Base-by-base conservation (phyloP, 2,329 filamentous ascomycete genomes). In the Colletotrichum acutatum region DNA sequence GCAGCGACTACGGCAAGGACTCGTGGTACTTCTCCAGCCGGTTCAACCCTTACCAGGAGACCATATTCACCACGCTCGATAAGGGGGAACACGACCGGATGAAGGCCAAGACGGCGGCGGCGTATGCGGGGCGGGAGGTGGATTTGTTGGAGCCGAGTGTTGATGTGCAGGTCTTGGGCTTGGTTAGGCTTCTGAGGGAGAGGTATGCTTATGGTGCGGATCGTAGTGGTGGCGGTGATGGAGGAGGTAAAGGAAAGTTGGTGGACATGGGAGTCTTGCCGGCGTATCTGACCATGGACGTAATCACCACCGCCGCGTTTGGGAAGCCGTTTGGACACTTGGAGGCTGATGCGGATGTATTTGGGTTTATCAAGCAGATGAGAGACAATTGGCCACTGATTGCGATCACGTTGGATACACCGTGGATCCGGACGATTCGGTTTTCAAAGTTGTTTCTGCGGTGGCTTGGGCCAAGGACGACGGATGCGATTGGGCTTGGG, bases 321-420 rank as follows among this genome's bases (percentile, higher is more conserved):
- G 77, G 78, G n/a, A 53, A 76, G 37, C 70, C 75, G 1, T 79
- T 80, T 68, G 78, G 78, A 0, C 77, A 76, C 54, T 49, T 80
- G 0, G 68, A 77, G n/a, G 70, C 71, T 8, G 76, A 78, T 26
- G 57, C 52, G 2, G 77, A 79, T 61, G 34, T 78, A 8, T 77
- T 74, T 30, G 73, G 68, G 1, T 79, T 76, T 72, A 71, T 74
- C 5, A 62, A 37, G 34, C 64, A 69, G 7, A 16, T 77, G 22
- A 49, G 66, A 1, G 64, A 71, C 9, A 42, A 67, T n/a, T 71
- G 63, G 66, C 74, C 66, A 5, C 24, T 58, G 0, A 68, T 75
- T 8, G 65, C 74, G 14, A 69, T 79, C 16, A 67, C 72, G 12
- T 26, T 75, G n/a, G 78, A 80, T 26, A 68, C 77, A 1, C 78